Conservation (phyloP, 2,329 filamentous ascomycete genomes). For the Aspergillus clavatus region DNA sequence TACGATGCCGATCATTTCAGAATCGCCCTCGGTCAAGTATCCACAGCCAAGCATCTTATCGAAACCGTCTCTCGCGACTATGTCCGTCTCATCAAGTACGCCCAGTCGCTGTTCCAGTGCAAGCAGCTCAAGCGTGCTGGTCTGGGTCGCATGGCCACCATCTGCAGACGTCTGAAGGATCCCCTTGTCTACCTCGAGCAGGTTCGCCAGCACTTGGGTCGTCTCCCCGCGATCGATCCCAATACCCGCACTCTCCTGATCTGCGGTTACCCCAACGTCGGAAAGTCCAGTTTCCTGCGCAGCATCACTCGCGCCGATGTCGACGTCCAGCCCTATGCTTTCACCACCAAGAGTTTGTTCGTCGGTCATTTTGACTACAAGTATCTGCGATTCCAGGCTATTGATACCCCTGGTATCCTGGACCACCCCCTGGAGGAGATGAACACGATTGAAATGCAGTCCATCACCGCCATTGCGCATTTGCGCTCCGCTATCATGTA, state of each 20-base stretch:
- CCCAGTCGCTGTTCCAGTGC: slow-evolving; percentile 94
- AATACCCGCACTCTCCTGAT: slow-evolving; percentile 95
- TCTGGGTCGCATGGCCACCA: slow-evolving; percentile 95
- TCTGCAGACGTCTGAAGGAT: slow-evolving; percentile 91
- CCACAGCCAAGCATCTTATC: slow-evolving; percentile 91
- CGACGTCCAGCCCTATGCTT: slow-evolving; percentile 95
- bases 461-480: slow-evolving; percentile 96
- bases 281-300: slow-evolving; percentile 93
- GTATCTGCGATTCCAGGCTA: slow-evolving; percentile 82
- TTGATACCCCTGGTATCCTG: slow-evolving; percentile 97
- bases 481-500: slow-evolving; percentile 91
- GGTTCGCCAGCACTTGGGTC: slow-evolving; percentile 91
- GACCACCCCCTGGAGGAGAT: slow-evolving; percentile 98
- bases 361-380: slow-evolving; percentile 98
- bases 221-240: slow-evolving; percentile 96
- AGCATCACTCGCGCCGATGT: slow-evolving; percentile 92
- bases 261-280: slow-evolving; percentile 95
- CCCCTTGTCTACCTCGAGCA: slow-evolving; percentile 93
- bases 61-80: slow-evolving; percentile 96
- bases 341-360: slow-evolving; percentile 96
- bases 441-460: slow-evolving; percentile 99
- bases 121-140: slow-evolving; percentile 97
- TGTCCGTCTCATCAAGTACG: slow-evolving; percentile 92
- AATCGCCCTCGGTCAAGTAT: slow-evolving; percentile 92
- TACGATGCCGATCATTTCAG: slow-evolving; percentile 98